These are phyloP conservation scores for Arthrobotrys pseudoclavata DNA, from an alignment of 2,329 filamentous ascomycete species.

Conservation along the genomic window DNA sequence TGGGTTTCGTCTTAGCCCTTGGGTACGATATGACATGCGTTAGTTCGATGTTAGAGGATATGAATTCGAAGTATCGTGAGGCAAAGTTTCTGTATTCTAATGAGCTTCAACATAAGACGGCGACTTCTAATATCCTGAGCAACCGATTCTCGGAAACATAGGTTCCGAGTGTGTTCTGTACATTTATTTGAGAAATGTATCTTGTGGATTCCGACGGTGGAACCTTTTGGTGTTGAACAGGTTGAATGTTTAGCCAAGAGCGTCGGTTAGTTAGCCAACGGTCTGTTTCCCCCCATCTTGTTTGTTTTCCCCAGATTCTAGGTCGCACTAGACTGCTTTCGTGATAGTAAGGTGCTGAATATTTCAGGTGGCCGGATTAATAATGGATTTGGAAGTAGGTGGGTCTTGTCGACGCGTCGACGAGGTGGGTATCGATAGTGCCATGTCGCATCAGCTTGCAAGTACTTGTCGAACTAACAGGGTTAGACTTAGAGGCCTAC, in stretches of 20 bases:
- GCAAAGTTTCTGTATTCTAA: constrained; percentile 20
- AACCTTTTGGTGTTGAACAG: constrained; percentile 51
- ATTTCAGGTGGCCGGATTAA: constrained; percentile 42
- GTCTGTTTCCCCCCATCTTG: constrained; percentile 27
- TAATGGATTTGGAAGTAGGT: constrained; percentile 34
- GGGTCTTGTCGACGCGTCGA: constrained; percentile 15
- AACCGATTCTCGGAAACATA: constrained; percentile 14
- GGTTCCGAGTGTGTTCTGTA: constrained; percentile 15
- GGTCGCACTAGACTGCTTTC: constrained; percentile 37
- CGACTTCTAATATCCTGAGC: not conserved
- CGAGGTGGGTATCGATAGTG: not conserved
- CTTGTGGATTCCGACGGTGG: constrained; percentile 26
- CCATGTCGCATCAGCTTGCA: not conserved
- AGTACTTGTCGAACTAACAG: constrained; percentile 7
- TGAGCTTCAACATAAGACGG: not conserved
- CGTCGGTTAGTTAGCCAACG: constrained; percentile 54
- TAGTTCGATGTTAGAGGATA: constrained; percentile 15
- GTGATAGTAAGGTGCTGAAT: constrained; percentile 30
- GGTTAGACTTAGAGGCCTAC: constrained; percentile 11
- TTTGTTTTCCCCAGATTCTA: constrained; percentile 50
- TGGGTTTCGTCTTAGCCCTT: constrained; percentile 9
- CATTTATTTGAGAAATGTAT: constrained; percentile 18
- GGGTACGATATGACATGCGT: constrained; percentile 20
- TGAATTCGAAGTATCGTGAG: constrained; percentile 6
- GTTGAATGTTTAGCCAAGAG: constrained; percentile 53